Percentiles rank a stretch among this genome's conserved stretches.
These are phyloP conservation scores for Wickerhamiella galacta DNA, from an alignment of 805 yeast genomes.

Conservation along the genomic window DNA sequence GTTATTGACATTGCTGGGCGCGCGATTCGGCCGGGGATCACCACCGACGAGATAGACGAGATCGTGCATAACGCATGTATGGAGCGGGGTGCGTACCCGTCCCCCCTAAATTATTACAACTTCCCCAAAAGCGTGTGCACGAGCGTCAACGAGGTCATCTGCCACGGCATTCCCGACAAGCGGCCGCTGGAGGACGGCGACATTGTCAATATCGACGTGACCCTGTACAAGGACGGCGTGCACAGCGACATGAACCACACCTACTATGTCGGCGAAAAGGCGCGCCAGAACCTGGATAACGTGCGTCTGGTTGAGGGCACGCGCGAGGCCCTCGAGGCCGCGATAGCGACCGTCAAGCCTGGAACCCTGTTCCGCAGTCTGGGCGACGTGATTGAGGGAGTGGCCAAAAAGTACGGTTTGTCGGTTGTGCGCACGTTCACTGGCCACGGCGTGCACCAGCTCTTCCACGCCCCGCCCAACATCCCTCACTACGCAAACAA, in stretches of 20 bases:
- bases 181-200: slow-evolving; percentile 83
- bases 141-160: slow-evolving; percentile 84
- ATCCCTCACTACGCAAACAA: slow-evolving; percentile 89
- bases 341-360: slow-evolving; percentile 76
- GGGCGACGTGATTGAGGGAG: slow-evolving; percentile 77
- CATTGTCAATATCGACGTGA: slow-evolving; percentile 78
- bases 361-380: slow-evolving; percentile 74
- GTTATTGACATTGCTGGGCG: slow-evolving; percentile 81
- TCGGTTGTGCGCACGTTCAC: slow-evolving; percentile 81
- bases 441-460: slow-evolving; percentile 82
- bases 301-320: slow-evolving; percentile 85
- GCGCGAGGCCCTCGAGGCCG: slow-evolving; percentile 70
- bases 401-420: slow-evolving; percentile 60
- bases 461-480: slow-evolving; percentile 85
- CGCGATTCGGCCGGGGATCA: slow-evolving; percentile 68
- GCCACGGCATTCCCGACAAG: slow-evolving; percentile 95
- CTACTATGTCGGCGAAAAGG: slow-evolving; percentile 86
- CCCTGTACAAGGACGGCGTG: slow-evolving; percentile 70
- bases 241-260: slow-evolving; percentile 95
- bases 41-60: slow-evolving; percentile 82
- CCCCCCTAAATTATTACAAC: slow-evolving; percentile 86
- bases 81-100: slow-evolving; percentile 81
- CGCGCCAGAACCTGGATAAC: slow-evolving; percentile 59
- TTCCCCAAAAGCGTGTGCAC: slow-evolving; percentile 89
- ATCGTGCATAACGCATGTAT: slow-evolving; percentile 78